phyloP scores from a whole-genome alignment of 2,329 filamentous ascomycete species.

The Onygena corvina region DNA sequence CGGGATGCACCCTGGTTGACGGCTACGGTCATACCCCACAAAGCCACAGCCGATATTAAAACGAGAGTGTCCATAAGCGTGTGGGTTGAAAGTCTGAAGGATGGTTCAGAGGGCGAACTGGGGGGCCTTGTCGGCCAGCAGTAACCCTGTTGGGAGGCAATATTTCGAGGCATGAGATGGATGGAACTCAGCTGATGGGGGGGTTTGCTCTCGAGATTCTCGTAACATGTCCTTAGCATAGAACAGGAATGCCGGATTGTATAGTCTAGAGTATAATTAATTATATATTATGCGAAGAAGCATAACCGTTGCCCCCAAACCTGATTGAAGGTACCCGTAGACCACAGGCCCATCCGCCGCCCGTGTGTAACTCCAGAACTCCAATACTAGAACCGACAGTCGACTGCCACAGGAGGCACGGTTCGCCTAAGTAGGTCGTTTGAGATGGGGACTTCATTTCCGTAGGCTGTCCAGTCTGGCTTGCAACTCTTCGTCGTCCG shows the following conservation, averaged over 20 bases:
- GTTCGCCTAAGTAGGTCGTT: not conserved
- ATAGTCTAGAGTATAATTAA: not conserved
- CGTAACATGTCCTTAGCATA: not conserved
- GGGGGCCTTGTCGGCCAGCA: not conserved
- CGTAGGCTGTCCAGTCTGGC: conserved; percentile 81
- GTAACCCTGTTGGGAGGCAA: too few relatives aligned
- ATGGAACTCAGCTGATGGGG: too few relatives aligned
- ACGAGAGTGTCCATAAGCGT: not conserved
- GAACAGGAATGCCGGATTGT: not conserved
- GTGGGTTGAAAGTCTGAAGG: not conserved
- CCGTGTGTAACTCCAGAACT: conserved; percentile 10
- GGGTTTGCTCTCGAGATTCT: too few relatives aligned
- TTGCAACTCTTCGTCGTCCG: conserved; percentile 79
- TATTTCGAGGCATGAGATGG: too few relatives aligned
- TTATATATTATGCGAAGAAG: too few relatives aligned
- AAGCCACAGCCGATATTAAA: not conserved
- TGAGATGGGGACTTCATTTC: conserved; percentile 34
- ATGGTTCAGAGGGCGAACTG: not conserved
- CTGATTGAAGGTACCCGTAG: too few relatives aligned
- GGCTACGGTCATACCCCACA: not conserved
- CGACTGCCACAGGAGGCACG: not conserved
- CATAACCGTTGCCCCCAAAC: not conserved
- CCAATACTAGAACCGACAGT: conserved; percentile 8
- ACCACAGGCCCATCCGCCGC: not conserved
- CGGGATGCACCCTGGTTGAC: not conserved